Evolutionary conservation across 2,329 filamentous ascomycete species (phyloP), one percentile per base, ranked within the genome.

Genomic region (Bertia moriformis): DNA sequence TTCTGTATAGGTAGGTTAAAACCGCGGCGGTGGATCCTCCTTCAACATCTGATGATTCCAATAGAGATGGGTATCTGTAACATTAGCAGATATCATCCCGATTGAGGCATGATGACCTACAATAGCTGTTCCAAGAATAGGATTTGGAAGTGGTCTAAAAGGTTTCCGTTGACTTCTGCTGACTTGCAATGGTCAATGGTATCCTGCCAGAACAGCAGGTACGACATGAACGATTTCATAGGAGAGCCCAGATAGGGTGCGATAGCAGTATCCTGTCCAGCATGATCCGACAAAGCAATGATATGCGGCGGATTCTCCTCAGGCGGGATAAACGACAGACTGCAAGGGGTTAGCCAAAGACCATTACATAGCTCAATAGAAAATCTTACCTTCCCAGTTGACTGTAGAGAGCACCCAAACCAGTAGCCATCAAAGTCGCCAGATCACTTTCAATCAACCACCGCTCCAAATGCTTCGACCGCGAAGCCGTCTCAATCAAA

Each of bases 381-480:
- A n/a, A n/a, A n/a, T n/a, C 59, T 47, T 43, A 71, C 63, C 73
- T 69, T 55, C 74, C 78, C 43, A 82, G 59, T 49, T 81, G 75
- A 49, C 77, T 82, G 55, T 82, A 82, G 10, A 35, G 51, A 67
- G 73, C 91, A 14, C 91, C 91, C 1, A 98, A 63, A 0, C 91
- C 91, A 0, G 87, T 96, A 3, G 91, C 91, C 91, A 98, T 96
- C 46, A 96, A 66, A 0, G 91, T 96, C 12, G 91, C 91, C 39
- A 98, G 66, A 55, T 98, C 91, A 56, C 89, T 95, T 54, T 94
- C 88, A 37, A 96, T 86, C 46, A 98, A 84, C 91, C 91, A 98
- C 51, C 86, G 83, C 61, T 98, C 91, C 42, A 98, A 59, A 1
- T 78, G 72, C 15, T 78, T 73, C 1, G 87, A 93, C 47, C 77